Evolutionary conservation across 202 grass and related monocot species (phyloP).

Genomic region (Bolboschoenoplectus hybrid): DNA sequence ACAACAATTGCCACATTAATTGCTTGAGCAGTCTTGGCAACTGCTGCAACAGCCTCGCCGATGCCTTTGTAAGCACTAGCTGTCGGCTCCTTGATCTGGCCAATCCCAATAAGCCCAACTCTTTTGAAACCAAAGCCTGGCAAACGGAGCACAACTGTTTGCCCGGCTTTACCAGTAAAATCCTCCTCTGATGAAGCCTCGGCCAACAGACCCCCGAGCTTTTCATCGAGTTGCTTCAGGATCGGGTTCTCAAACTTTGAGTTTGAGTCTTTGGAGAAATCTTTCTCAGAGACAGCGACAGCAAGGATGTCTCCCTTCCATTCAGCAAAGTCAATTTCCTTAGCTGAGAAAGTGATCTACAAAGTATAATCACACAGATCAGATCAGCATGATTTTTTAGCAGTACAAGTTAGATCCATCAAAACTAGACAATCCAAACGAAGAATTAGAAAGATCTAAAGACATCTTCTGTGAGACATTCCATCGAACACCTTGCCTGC

Average conservation of each 20-base stretch:
- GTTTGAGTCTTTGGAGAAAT: conserved; percentile 72
- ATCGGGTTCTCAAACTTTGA: conserved; percentile 81
- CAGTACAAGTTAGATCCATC: conserved; percentile 27
- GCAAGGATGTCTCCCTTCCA: conserved; percentile 91
- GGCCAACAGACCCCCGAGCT: conserved; percentile 66
- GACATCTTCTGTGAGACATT: not conserved
- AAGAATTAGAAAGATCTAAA: conserved; percentile 5
- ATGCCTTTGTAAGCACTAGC: conserved; percentile 54
- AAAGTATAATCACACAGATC: not conserved
- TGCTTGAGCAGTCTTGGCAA: conserved; percentile 86
- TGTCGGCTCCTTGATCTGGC: conserved; percentile 58
- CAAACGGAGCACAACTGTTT: conserved; percentile 75
- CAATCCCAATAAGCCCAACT: conserved; percentile 71
- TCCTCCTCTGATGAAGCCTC: conserved; percentile 83
- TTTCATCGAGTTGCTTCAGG: conserved; percentile 71
- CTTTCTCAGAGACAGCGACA: conserved; percentile 86
- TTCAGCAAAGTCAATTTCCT: conserved; percentile 67
- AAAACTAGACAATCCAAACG: not conserved
- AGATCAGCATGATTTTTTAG: conserved; percentile 37
- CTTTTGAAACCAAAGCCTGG: conserved; percentile 85
- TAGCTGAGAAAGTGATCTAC: conserved; percentile 69
- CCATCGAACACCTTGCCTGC: not conserved
- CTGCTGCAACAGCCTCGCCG: conserved; percentile 63
- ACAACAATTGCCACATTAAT: conserved; percentile 66
- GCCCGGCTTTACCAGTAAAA: conserved; percentile 80